These are phyloP conservation scores for Gyromitra esculenta DNA, from an alignment of 2,329 filamentous ascomycete genomes.

Conservation along the genomic window DNA sequence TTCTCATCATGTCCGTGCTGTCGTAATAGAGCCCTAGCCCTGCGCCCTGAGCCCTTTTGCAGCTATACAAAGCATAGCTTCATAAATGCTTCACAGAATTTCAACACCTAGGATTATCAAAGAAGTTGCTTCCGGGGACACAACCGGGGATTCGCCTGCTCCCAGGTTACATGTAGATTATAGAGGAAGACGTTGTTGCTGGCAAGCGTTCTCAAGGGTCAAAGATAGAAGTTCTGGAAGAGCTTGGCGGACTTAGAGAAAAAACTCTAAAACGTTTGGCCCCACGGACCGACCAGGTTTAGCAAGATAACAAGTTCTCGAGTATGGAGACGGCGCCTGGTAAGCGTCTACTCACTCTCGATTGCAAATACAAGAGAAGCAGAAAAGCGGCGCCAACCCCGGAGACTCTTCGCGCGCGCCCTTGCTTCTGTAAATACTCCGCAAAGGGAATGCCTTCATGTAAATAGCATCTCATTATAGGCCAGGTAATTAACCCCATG, in stretches of 20 bases:
- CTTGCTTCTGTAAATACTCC: not conserved
- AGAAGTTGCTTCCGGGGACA: no score
- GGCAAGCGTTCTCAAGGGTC: not conserved
- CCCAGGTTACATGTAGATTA: not conserved
- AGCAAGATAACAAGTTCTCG: no score
- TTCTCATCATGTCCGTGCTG: no score
- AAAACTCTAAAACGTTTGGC: not conserved
- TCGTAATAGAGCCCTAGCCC: no score
- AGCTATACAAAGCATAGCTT: no score
- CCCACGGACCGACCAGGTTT: not conserved
- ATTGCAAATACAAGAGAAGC: not conserved
- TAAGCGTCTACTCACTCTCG: not conserved
- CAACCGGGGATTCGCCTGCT: no score
- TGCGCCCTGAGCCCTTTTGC: no score
- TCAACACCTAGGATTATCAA: no score
- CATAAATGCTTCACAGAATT: no score
- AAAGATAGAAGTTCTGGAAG: slow-evolving; percentile 23
- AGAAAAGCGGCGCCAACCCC: slow-evolving; percentile 4
- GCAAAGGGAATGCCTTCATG: not conserved
- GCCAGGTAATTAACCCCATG: not conserved
- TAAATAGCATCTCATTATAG: no score
- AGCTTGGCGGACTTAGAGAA: slow-evolving; percentile 22
- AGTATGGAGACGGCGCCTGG: not conserved
- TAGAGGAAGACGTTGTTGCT: not conserved
- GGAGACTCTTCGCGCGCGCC: not conserved